Base-by-base conservation (phyloP, 768 basidiomycete species). In the Coprinellus aureogranulatus region DNA sequence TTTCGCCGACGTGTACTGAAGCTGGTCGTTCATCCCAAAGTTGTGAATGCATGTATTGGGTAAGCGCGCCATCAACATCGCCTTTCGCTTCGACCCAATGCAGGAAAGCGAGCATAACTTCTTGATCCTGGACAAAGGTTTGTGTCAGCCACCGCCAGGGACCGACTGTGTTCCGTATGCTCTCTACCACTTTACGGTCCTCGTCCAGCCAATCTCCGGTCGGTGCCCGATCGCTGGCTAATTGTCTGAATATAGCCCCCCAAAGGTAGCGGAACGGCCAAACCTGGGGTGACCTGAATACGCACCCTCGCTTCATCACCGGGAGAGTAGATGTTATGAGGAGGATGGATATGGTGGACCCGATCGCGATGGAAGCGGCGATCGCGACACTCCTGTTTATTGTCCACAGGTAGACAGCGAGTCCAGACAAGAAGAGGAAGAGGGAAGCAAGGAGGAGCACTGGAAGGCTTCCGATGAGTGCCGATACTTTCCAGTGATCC, bases 361-460 rank as follows among this genome's bases (percentile, higher is more conserved):
- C 67, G 26, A 71, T 48, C 16, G 65, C 61, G 25, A 60, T 47
- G 23, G 64, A 61, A 6, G 67, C 49, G 20, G 62, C 40, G 1
- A 62, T 51, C 0, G 67, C 68, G 1, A 72, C 63, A 2, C 44
- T 42, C 10, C 46, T 22, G 48, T 67, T 62, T 26, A 69, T 41
- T 4, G 48, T 50, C 70, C 70, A 70, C 3, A 74, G 61, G 5
- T 72, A 59, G 25, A 69, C 64, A 10, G 68, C 40, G 8, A 73
- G 47, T 2, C 72, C 72, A 2, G 57, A 53, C 42, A 71, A 68
- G 58, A 74, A 74, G 2, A 73, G 58, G 9, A 71, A 54, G 25
- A 74, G 58, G 6, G 71, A 65, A 14, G 60, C 52, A 52, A 73
- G 72, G 10, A 75, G 62, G 8, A 71, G 51, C 9, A 73, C 52